Conservation (phyloP, 2,329 filamentous ascomycete species). For the Calonectria montana region DNA sequence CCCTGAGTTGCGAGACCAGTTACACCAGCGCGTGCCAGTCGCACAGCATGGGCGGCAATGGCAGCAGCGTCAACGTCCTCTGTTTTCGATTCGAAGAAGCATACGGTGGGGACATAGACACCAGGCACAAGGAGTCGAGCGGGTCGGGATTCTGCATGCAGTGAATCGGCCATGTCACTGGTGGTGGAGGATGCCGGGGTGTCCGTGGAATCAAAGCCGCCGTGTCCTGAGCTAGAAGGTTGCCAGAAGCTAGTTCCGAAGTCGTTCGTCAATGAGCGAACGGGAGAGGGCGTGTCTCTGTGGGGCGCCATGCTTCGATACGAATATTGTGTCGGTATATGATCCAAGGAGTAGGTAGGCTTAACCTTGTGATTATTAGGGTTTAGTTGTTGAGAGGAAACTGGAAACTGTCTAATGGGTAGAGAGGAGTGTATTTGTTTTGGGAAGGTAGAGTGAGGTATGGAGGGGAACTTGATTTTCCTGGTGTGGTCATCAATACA, state of each 20-base stretch:
- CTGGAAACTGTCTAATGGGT: not conserved
- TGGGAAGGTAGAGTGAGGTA: not conserved
- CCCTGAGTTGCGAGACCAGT: slow-evolving; percentile 82
- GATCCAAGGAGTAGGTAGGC: not conserved
- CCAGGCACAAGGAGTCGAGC: slow-evolving; percentile 59
- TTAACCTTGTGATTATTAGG: not conserved
- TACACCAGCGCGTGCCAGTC: slow-evolving; percentile 79
- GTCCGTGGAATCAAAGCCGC: slow-evolving; percentile 42
- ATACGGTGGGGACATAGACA: slow-evolving; percentile 79
- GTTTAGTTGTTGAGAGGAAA: not conserved
- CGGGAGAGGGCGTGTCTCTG: slow-evolving; percentile 36
- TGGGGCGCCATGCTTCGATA: slow-evolving; percentile 36
- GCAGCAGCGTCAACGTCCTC: slow-evolving; percentile 75
- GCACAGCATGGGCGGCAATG: slow-evolving; percentile 71
- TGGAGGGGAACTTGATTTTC: not conserved
- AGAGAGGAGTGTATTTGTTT: not conserved
- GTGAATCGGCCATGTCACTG: slow-evolving; percentile 52
- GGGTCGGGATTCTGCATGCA: slow-evolving; percentile 48
- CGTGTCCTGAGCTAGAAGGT: slow-evolving; percentile 44
- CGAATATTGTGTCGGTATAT: not conserved
- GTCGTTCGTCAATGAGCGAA: slow-evolving; percentile 29
- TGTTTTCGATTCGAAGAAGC: slow-evolving; percentile 74
- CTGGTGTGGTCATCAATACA: slow-evolving; percentile 8
- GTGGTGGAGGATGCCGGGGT: slow-evolving; percentile 53
- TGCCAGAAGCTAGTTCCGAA: slow-evolving; percentile 51